phyloP scores from a whole-genome alignment of 768 basidiomycete genomes.

The Xerocomellus dryophilus region DNA sequence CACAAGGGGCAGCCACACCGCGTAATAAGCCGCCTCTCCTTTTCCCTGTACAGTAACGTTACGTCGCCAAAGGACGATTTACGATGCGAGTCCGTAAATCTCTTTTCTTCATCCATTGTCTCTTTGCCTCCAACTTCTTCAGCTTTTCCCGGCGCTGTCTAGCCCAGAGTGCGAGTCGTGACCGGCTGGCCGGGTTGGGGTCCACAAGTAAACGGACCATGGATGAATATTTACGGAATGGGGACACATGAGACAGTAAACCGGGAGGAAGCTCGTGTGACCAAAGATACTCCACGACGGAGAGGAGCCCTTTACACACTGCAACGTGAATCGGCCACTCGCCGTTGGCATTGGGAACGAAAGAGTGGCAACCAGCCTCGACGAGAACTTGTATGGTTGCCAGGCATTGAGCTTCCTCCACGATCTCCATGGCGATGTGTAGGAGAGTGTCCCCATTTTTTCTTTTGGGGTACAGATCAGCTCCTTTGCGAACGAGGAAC shows the following conservation, averaged over 20 bases:
- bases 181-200: too few relatives aligned
- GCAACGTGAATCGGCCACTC: background rate
- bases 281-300: background rate
- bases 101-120: too few relatives aligned
- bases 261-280: background rate
- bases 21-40: too few relatives aligned
- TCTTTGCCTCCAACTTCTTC: too few relatives aligned
- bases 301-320: background rate
- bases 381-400: background rate
- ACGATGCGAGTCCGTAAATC: too few relatives aligned
- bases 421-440: background rate
- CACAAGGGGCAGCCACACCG: too few relatives aligned
- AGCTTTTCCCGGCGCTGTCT: too few relatives aligned
- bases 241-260: background rate
- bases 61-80: too few relatives aligned
- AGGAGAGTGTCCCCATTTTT: background rate
- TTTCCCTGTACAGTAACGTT: too few relatives aligned
- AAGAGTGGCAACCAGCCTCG: background rate
- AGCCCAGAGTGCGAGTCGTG: background rate
- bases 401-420: background rate
- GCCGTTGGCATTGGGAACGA: background rate
- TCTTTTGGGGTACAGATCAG: background rate
- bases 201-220: too few relatives aligned
- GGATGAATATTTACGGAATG: too few relatives aligned
- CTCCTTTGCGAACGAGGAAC: background rate